Evolutionary conservation across 495 filamentous ascomycete genomes (phyloP).

Genomic region (Penicillium chermesinum): DNA sequence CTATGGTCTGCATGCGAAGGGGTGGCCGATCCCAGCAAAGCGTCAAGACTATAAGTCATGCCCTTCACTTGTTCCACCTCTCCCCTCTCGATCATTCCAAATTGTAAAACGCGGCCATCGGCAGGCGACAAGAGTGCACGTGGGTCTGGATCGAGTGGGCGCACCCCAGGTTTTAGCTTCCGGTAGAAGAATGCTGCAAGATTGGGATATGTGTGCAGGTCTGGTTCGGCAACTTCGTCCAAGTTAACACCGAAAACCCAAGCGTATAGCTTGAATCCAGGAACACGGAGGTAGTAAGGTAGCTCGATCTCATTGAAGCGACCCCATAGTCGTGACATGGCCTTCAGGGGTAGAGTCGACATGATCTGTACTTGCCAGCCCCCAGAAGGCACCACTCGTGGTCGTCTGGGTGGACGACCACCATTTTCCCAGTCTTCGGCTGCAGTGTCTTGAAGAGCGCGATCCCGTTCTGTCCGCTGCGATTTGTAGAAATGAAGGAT

Average conservation of each 20-base stretch:
- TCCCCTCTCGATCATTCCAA: slow-evolving; percentile 82
- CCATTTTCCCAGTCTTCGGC: slow-evolving; percentile 41
- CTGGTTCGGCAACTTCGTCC: slow-evolving; percentile 77
- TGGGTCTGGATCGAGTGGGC: slow-evolving; percentile 78
- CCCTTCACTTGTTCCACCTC: slow-evolving; percentile 99
- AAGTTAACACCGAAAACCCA: slow-evolving; percentile 92
- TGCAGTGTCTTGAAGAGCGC: slow-evolving; percentile 43
- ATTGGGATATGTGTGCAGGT: slow-evolving; percentile 86
- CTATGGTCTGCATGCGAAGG: slow-evolving; percentile 38
- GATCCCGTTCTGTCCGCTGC: slow-evolving; percentile 49
- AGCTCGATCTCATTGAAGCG: slow-evolving; percentile 90
- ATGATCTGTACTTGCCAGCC: slow-evolving; percentile 97
- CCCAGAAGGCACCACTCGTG: slow-evolving; percentile 73
- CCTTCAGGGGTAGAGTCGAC: slow-evolving; percentile 92
- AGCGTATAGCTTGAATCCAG: slow-evolving; percentile 93
- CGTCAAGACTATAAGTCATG: slow-evolving; percentile 94
- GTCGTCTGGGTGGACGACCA: slow-evolving; percentile 55
- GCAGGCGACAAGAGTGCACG: slow-evolving; percentile 78
- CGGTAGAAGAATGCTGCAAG: slow-evolving; percentile 97
- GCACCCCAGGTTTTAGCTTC: slow-evolving; percentile 78
- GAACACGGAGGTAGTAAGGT: slow-evolving; percentile 82
- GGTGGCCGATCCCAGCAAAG: slow-evolving; percentile 68
- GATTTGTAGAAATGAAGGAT: slow-evolving; percentile 78
- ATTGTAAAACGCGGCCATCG: slow-evolving; percentile 87
- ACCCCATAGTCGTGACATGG: slow-evolving; percentile 88